These are phyloP conservation scores for Blakeslea trispora DNA, from an alignment of 371 early-diverging fungal genomes.

Conservation along the genomic window DNA sequence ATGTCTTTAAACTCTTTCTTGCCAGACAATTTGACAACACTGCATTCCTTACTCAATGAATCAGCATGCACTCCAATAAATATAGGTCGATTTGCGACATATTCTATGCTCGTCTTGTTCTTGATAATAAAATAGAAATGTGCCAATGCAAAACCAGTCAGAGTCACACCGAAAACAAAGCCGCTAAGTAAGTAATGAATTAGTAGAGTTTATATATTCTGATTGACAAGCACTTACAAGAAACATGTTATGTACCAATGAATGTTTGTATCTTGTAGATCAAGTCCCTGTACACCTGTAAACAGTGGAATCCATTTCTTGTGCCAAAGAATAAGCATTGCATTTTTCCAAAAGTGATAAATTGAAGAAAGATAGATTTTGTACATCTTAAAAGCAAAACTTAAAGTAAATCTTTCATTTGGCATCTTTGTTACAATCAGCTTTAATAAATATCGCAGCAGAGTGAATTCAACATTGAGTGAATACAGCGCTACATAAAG, in stretches of 20 bases:
- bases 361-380: constrained; percentile 18
- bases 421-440: neutral
- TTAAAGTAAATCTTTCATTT: constrained; percentile 7
- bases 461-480: constrained; percentile 4
- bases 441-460: constrained; percentile 3
- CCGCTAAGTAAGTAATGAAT: constrained; percentile 4
- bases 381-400: constrained; percentile 16
- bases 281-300: constrained; percentile 12
- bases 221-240: constrained; percentile 13
- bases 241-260: constrained; percentile 17
- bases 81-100: constrained; percentile 25
- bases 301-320: constrained; percentile 14
- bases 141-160: constrained; percentile 32
- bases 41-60: constrained; percentile 18
- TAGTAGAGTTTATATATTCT: neutral
- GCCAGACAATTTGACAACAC: constrained; percentile 25
- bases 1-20: neutral
- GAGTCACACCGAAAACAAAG: constrained; percentile 26
- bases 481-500: constrained; percentile 22
- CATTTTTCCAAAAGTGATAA: constrained; percentile 19
- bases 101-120: constrained; percentile 49
- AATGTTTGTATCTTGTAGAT: neutral
- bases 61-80: constrained; percentile 35
- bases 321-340: neutral
- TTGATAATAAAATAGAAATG: constrained; percentile 39